Evolutionary conservation across 208 protist species (phyloP), one percentile per base, ranked within the genome.

Genomic region (Leishmania amazonensis): DNA sequence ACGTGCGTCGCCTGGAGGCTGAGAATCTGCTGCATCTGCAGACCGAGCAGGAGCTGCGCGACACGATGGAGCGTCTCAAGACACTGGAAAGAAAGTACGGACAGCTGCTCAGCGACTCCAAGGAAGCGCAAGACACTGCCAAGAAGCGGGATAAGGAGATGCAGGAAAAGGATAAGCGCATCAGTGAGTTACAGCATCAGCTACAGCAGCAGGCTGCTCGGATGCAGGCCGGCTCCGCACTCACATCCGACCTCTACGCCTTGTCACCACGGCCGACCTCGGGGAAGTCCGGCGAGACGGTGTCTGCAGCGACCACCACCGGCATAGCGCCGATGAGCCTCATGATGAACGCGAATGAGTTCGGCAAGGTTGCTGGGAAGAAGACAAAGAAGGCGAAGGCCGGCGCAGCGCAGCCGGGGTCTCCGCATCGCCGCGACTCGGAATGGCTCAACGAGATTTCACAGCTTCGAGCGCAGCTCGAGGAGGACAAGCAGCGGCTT

Each of bases 1-100:
- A 92, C 3, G 60, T 90, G 19, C 80, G 78, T 3, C 84, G 80
- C 6, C 73, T 90, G 49, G 82, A 88, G 75, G 80, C 81, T 17
- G 87, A 87, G 54, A 87, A 88, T 40, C 45, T 86, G 75, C 78
- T 86, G 58, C 72, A 89, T 47, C 13, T 83, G 49, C 83, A 88
- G 42, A 83, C 75, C 24, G 79, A 89, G 62, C 35, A 87, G 70
- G 84, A 88, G 73, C 74, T 88, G 13, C 82, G 82, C 42, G 79
- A 64, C 65, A 70, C 84, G 31, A 51, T 65, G 73, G 82, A 82
- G 78, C 72, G 82, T 11, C 45, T 85, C 5, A 78, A 81, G 74
- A 62, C 77, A 19, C 51, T 85, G 3, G 82, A 85, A 73, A 35
- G 38, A 21, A 73, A 76, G n/a, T 70, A 79, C 74, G 51, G 47